Percentiles rank a stretch among this genome's conserved stretches.
These are phyloP conservation scores for Cercis canadensis DNA, from an alignment of 306 rosid species.

Conservation along the genomic window DNA sequence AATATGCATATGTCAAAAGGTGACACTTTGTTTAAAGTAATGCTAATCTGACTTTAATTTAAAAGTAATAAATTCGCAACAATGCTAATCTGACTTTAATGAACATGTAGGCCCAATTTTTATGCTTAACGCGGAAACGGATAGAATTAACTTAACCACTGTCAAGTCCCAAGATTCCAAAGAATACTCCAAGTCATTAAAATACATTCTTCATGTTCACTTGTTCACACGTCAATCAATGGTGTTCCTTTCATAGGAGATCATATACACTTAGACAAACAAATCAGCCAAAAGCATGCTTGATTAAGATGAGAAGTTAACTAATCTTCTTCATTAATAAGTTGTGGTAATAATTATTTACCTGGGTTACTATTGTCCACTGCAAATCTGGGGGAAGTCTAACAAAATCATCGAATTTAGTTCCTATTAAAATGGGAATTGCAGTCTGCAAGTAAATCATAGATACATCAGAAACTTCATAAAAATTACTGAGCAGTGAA, in stretches of 20 bases:
- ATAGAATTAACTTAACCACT: conserved; percentile 8
- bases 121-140: conserved; percentile 45
- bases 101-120: conserved; percentile 40
- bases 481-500: conserved; percentile 9
- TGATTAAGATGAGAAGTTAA: too few relatives aligned
- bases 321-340: not conserved
- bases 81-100: conserved; percentile 28
- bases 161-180: conserved; percentile 33
- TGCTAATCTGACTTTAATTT: not conserved
- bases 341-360: conserved; percentile 19
- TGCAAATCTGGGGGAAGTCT: conserved; percentile 95
- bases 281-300: not conserved
- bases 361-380: conserved; percentile 96
- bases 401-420: conserved; percentile 93
- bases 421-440: conserved; percentile 87
- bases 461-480: conserved; percentile 21
- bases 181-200: conserved; percentile 6
- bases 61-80: not conserved
- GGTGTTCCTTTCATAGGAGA: not conserved
- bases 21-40: conserved; percentile 37
- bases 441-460: conserved; percentile 67
- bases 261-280: not conserved
- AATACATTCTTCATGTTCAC: conserved; percentile 7
- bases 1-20: not conserved
- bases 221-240: conserved; percentile 27